These are phyloP conservation scores for Coemansia sp. DNA, from an alignment of 192 early-diverging fungal species.

Conservation along the genomic window DNA sequence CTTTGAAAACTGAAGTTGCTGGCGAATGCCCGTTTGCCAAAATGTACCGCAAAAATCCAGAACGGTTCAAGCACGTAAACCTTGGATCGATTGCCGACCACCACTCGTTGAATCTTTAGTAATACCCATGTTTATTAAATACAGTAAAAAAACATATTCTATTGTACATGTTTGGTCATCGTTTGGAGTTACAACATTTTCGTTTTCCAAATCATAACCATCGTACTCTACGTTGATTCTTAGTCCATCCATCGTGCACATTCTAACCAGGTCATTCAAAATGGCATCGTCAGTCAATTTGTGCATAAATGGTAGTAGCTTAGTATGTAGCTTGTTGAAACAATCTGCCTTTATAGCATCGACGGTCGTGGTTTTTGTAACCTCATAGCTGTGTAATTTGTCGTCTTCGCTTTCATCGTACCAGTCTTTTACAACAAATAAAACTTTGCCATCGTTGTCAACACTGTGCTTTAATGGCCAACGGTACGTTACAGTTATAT, in stretches of 20 bases:
- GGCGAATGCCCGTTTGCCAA: conserved; percentile 49
- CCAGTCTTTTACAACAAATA: background rate
- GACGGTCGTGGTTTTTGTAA: background rate
- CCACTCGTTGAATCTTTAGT: conserved; percentile 21
- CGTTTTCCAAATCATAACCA: background rate
- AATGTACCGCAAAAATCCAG: conserved; percentile 49
- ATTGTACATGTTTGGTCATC: background rate
- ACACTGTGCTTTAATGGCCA: background rate
- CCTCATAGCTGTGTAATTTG: background rate
- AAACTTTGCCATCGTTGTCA: background rate
- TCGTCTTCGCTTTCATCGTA: background rate
- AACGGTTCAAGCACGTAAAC: conserved; percentile 38
- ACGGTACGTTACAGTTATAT: background rate
- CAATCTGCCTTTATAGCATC: background rate
- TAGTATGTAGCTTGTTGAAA: background rate
- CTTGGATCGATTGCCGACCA: conserved; percentile 29
- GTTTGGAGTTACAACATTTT: background rate
- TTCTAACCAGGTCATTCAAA: background rate
- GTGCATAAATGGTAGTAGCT: background rate
- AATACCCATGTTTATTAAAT: background rate
- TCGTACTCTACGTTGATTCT: background rate
- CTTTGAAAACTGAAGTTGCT: conserved; percentile 4
- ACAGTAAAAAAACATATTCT: background rate
- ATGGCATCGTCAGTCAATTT: background rate
- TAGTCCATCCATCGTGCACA: background rate